Evolutionary conservation across 2,329 filamentous ascomycete species (phyloP), one percentile per base, ranked within the genome.

Genomic region (Fusarium tupiense): DNA sequence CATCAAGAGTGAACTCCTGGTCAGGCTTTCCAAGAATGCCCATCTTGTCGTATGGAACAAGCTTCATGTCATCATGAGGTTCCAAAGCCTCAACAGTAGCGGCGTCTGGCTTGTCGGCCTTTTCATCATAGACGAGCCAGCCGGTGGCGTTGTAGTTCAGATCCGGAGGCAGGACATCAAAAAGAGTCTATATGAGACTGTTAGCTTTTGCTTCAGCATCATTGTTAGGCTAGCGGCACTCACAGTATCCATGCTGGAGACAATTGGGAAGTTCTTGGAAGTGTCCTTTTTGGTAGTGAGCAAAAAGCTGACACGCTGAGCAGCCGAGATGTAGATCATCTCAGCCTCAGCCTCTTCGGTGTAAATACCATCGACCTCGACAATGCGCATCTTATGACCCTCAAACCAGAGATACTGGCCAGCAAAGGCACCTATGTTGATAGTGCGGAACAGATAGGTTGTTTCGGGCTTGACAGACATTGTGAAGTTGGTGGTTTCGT

Each of bases 281-380:
- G 89, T 89, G 16, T 90, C 86, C 63, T 91, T 90, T 79, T 88
- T 91, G 20, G 91, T 91, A 1, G 89, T 94, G 35, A 92, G 67
- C 31, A 92, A 82, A 74, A 92, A 88, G 78, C 88, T 89, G 76
- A 86, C 90, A 54, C 93, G 88, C 81, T 95, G 93, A 1, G 91
- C 93, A 17, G 91, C 88, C 19, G 89, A 84, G 14, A 95, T 77
- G 73, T 94, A 94, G 19, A 94, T 85, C 85, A 88, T 88, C 31
- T 88, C 85, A 2, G 91, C 89, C 68, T 89, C 88, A 1, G 87
- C 83, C 1, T 86, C 86, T 67, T 93, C 86, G 2, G 88, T 90
- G 74, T 92, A 94, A 17, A 94, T 86, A 12, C 92, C 93, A 78
- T 94, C 93, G 2, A 94, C 89, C 80, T 94, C 92, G 40, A 94